Conservation (phyloP, 768 basidiomycete species). For the Cystofilobasidium ferigula region DNA sequence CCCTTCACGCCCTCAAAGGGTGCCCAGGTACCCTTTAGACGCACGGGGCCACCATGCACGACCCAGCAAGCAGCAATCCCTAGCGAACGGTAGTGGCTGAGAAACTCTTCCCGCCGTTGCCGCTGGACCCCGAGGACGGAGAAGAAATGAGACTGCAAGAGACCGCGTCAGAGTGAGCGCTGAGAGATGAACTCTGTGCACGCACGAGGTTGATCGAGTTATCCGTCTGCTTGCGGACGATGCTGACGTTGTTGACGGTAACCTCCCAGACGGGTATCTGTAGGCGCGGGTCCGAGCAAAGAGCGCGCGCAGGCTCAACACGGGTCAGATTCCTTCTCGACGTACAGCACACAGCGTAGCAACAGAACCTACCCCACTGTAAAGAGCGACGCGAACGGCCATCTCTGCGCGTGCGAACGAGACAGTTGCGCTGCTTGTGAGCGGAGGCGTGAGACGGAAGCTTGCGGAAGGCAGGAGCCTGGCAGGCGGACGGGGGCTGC, state of each 20-base stretch:
- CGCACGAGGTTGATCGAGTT: neutral
- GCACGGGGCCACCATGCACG: neutral
- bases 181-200: neutral
- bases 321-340: no score
- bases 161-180: neutral
- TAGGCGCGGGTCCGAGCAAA: no score
- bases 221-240: conserved; percentile 4
- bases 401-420: no score
- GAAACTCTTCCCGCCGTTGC: neutral
- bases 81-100: neutral
- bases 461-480: no score
- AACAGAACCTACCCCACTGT: no score
- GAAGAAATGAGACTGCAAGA: neutral
- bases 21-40: neutral
- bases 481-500: no score
- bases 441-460: no score
- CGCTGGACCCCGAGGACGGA: neutral
- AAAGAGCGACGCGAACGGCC: no score
- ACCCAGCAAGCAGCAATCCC: neutral
- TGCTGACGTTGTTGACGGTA: neutral
- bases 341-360: no score
- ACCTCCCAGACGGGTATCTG: conserved; percentile 4
- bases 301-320: no score
- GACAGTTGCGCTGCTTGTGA: no score
- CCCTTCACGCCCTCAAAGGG: neutral